Evolutionary conservation across 129 eudicot species (phyloP).

Genomic region (Mikania micrantha): DNA sequence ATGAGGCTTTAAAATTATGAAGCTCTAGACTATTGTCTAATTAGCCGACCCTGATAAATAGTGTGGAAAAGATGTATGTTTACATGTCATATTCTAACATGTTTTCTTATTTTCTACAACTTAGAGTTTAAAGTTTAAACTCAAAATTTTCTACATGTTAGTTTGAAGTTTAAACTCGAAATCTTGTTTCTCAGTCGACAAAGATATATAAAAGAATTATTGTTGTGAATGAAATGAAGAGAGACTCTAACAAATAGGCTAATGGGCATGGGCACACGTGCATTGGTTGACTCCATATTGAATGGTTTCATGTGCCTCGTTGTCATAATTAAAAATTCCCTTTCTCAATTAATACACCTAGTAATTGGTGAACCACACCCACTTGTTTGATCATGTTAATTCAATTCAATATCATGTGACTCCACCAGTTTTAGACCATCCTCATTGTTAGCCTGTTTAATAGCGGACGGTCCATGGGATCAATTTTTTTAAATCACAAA

Average conservation of each 20-base stretch:
- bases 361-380: slow-evolving; percentile 9
- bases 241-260: slow-evolving; percentile 15
- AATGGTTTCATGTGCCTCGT: slow-evolving; percentile 31
- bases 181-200: background rate
- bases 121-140: background rate
- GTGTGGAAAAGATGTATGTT: no score
- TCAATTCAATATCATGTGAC: no score
- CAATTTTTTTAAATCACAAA: no score
- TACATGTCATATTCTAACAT: no score
- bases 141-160: background rate
- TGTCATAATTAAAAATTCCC: slow-evolving; percentile 1
- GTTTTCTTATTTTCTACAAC: background rate
- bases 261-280: slow-evolving; percentile 35
- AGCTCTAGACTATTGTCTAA: no score
- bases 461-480: no score
- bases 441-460: no score
- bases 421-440: background rate
- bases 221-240: background rate
- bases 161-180: background rate
- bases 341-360: slow-evolving; percentile 9
- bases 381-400: background rate
- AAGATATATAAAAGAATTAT: background rate
- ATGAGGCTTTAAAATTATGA: no score
- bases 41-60: no score
- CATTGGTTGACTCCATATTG: slow-evolving; percentile 25